A percentile compares a stretch with the other conserved stretches of the same genome.
phyloP scores from a whole-genome alignment of 2,329 filamentous ascomycete genomes.

The Tolypocladium paradoxum region DNA sequence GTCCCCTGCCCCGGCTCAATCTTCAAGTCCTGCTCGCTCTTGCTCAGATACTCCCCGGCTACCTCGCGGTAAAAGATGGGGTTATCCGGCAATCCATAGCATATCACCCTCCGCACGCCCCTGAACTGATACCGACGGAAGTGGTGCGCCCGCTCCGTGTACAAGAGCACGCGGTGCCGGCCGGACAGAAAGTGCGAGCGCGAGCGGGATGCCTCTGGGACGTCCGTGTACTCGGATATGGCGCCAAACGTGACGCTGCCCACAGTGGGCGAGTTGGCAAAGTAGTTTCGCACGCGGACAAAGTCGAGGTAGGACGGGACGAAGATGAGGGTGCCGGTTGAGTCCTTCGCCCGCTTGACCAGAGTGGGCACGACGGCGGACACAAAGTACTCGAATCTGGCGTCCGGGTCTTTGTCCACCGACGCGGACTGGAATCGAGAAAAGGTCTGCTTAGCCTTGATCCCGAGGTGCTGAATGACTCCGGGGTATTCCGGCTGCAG shows the following conservation, averaged over 20 bases:
- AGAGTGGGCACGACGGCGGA: slow-evolving; percentile 69
- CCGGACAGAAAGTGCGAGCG: slow-evolving; percentile 80
- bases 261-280: slow-evolving; percentile 57
- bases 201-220: slow-evolving; percentile 70
- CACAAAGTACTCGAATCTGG: slow-evolving; percentile 84
- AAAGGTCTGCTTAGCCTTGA: slow-evolving; percentile 78
- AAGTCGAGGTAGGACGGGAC: slow-evolving; percentile 94
- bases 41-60: slow-evolving; percentile 53
- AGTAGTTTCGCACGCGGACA: slow-evolving; percentile 83
- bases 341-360: slow-evolving; percentile 53
- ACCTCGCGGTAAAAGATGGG: slow-evolving; percentile 71
- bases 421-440: slow-evolving; percentile 67
- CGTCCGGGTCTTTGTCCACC: slow-evolving; percentile 69
- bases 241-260: slow-evolving; percentile 53
- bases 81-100: slow-evolving; percentile 88
- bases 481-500: slow-evolving; percentile 59
- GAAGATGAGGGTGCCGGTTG: slow-evolving; percentile 69
- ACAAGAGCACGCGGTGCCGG: slow-evolving; percentile 72
- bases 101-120: slow-evolving; percentile 73
- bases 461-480: slow-evolving; percentile 60
- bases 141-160: slow-evolving; percentile 93
- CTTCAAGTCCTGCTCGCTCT: slow-evolving; percentile 45
- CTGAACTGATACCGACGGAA: slow-evolving; percentile 79
- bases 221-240: slow-evolving; percentile 79
- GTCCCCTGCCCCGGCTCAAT: slow-evolving; percentile 48